Conservation (phyloP, 2,329 filamentous ascomycete species). For the Stromatinia cepivora region DNA sequence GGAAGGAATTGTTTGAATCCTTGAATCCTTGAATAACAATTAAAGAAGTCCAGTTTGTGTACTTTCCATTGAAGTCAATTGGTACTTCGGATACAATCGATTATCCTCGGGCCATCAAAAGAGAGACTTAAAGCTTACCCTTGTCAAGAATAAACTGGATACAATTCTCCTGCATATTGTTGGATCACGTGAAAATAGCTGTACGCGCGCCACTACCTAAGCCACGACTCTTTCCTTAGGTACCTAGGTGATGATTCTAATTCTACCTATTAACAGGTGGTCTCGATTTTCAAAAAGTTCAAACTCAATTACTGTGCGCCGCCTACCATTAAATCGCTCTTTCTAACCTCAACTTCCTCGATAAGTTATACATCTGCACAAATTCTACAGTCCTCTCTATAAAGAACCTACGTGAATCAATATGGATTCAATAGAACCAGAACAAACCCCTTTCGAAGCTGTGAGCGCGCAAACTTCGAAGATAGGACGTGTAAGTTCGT, state of each 20-base stretch:
- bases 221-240: conserved; percentile 6
- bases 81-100: neutral
- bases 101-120: conserved; percentile 14
- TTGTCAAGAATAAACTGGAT: neutral
- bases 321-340: conserved; percentile 11
- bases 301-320: neutral
- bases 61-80: neutral
- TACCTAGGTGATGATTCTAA: neutral
- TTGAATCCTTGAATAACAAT: neutral
- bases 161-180: neutral
- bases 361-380: neutral
- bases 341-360: neutral
- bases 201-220: conserved; percentile 2
- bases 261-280: conserved; percentile 20
- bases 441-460: conserved; percentile 87
- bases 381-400: neutral
- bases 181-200: neutral
- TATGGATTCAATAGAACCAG: conserved; percentile 87
- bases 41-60: neutral
- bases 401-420: conserved; percentile 11
- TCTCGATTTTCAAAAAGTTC: conserved; percentile 18
- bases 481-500: conserved; percentile 63
- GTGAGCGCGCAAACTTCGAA: conserved; percentile 82
- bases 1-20: neutral
- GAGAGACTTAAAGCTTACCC: neutral